These are phyloP conservation scores for Secale cereale DNA, from an alignment of 176 grass and related monocot genomes.

Conservation along the genomic window DNA sequence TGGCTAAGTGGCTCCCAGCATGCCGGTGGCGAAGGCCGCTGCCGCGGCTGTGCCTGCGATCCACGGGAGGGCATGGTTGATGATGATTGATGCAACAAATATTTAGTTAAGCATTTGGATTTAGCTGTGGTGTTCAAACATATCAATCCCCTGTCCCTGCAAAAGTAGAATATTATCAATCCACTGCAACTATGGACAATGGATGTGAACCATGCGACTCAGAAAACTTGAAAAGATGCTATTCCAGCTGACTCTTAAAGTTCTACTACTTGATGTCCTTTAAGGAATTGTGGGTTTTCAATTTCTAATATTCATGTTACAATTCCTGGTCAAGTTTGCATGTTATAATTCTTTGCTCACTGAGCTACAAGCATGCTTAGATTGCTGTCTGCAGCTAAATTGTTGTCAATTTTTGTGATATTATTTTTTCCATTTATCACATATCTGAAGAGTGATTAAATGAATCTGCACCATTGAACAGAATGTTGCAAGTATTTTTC, in stretches of 20 bases:
- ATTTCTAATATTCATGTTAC: not conserved
- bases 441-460: not conserved
- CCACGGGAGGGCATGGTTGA: too few species aligned
- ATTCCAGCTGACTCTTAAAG: not conserved
- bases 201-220: not conserved
- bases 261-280: not conserved
- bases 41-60: too few species aligned
- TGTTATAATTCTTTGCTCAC: not conserved
- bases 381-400: not conserved
- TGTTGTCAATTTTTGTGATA: not conserved
- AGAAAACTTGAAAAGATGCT: conserved; percentile 15
- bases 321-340: not conserved
- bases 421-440: not conserved
- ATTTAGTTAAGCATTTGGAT: not conserved
- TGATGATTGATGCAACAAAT: not conserved
- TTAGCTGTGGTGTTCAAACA: not conserved
- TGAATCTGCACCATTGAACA: not conserved
- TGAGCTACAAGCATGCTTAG: not conserved
- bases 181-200: not conserved
- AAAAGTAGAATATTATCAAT: not conserved
- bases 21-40: too few species aligned
- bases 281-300: not conserved
- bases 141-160: not conserved
- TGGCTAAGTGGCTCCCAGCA: too few species aligned
- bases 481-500: not conserved